Conservation (phyloP, 176 grass and related monocot genomes). For the Cenchrus fungigraminus region DNA sequence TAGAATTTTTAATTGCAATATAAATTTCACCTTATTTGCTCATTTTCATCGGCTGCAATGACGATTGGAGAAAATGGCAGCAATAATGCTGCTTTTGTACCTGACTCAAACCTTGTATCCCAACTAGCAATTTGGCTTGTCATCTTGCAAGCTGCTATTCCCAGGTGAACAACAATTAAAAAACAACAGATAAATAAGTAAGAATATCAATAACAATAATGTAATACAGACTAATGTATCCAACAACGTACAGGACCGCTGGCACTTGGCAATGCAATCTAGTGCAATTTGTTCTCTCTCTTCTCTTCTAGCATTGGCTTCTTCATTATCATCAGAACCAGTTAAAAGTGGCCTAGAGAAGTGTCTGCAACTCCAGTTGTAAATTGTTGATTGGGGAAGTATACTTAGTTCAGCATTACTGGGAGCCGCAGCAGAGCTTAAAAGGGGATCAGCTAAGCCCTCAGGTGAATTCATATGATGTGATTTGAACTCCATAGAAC, state of each 20-base stretch:
- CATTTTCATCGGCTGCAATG: constrained; percentile 94
- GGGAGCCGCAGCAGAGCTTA: constrained; percentile 55
- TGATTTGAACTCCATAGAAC: constrained; percentile 90
- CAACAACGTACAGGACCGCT: constrained; percentile 80
- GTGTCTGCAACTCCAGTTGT: constrained; percentile 99
- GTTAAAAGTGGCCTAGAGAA: constrained; percentile 93
- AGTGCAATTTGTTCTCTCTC: constrained; percentile 71
- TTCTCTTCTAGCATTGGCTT: constrained; percentile 77
- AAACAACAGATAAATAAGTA: constrained; percentile 30
- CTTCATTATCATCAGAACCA: constrained; percentile 83
- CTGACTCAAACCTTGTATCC: constrained; percentile 89
- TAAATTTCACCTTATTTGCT: constrained; percentile 71
- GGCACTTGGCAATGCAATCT: constrained; percentile 85
- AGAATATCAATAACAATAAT: constrained; percentile 33
- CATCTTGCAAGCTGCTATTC: constrained; percentile 79
- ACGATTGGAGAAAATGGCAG: constrained; percentile 88
- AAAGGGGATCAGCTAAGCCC: constrained; percentile 78
- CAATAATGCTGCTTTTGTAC: constrained; percentile 78
- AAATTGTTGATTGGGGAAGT: constrained; percentile 80
- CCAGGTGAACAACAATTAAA: constrained; percentile 4
- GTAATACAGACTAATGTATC: neutral
- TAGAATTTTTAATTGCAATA: neutral
- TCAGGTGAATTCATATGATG: constrained; percentile 80
- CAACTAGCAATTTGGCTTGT: constrained; percentile 95
- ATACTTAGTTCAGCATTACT: constrained; percentile 60